Conservation (phyloP, 1,139 yeast genomes). For the Wickerhamomyces sp. region DNA sequence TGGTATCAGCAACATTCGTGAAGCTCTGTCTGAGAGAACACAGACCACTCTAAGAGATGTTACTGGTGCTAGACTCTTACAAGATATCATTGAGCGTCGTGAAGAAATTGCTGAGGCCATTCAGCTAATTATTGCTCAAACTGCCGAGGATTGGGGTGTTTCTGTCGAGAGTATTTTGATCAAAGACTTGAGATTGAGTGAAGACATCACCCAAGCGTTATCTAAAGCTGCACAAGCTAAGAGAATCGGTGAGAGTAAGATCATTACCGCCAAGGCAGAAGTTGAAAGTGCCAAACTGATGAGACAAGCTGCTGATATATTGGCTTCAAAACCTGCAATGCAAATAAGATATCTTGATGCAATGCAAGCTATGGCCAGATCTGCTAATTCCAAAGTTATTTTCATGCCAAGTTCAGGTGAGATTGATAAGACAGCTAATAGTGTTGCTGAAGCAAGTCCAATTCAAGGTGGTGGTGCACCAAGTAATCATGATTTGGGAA, state of each 20-base stretch:
- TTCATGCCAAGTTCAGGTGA: constrained; percentile 59
- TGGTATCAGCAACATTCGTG: constrained; percentile 50
- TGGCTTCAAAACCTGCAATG: constrained; percentile 75
- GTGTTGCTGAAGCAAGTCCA: not conserved
- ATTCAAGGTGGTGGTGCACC: not conserved
- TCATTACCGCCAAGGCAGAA: constrained; percentile 72
- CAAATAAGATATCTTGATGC: constrained; percentile 77
- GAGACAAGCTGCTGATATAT: constrained; percentile 76
- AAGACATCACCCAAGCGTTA: constrained; percentile 54
- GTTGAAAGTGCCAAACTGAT: constrained; percentile 72
- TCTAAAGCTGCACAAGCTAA: constrained; percentile 76
- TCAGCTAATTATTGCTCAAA: constrained; percentile 55
- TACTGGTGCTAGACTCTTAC: constrained; percentile 60
- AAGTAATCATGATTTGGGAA: not conserved
- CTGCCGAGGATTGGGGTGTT: constrained; percentile 73
- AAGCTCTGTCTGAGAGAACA: constrained; percentile 65
- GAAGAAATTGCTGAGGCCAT: constrained; percentile 69
- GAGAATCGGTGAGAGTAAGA: constrained; percentile 74
- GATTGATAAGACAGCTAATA: constrained; percentile 28
- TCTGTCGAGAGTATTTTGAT: constrained; percentile 63
- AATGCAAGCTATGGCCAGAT: constrained; percentile 69
- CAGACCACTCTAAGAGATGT: constrained; percentile 75
- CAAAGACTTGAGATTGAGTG: constrained; percentile 59
- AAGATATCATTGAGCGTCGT: constrained; percentile 71
- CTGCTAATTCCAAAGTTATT: constrained; percentile 60